phyloP scores from a whole-genome alignment of 2,329 filamentous ascomycete genomes.

The Fusarium hainanense region DNA sequence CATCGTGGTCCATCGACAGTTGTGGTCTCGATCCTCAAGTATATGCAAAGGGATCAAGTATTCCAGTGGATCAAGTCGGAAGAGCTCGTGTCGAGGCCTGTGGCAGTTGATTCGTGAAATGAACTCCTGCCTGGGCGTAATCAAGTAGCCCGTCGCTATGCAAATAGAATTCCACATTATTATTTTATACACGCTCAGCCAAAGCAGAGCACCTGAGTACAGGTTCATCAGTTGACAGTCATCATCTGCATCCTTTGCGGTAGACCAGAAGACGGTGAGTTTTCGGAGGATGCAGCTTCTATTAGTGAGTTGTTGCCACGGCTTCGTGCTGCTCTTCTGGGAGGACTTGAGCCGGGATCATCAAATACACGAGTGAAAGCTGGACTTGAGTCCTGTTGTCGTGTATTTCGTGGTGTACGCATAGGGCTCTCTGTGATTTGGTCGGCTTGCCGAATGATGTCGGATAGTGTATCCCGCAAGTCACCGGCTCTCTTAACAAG shows the following conservation, averaged over 20 bases:
- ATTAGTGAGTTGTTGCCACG: slow-evolving; percentile 66
- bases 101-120: slow-evolving; percentile 18
- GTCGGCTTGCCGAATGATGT: slow-evolving; percentile 69
- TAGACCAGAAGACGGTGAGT: slow-evolving; percentile 63
- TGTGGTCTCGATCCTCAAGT: slow-evolving; percentile 2
- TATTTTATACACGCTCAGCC: slow-evolving; percentile 48
- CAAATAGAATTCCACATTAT: slow-evolving; percentile 49
- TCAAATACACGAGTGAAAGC: slow-evolving; percentile 75
- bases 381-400: slow-evolving; percentile 67
- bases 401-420: slow-evolving; percentile 59
- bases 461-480: slow-evolving; percentile 68
- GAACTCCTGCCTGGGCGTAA: slow-evolving; percentile 27
- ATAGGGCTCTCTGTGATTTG: slow-evolving; percentile 67
- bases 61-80: slow-evolving; percentile 24
- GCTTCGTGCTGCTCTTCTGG: slow-evolving; percentile 62
- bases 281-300: slow-evolving; percentile 62
- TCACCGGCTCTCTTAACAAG: slow-evolving; percentile 71
- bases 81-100: slow-evolving; percentile 13
- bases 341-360: slow-evolving; percentile 67
- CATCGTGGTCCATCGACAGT: background rate
- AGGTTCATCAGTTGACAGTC: slow-evolving; percentile 64
- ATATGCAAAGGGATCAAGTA: slow-evolving; percentile 1
- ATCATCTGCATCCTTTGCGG: slow-evolving; percentile 70
- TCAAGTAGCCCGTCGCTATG: slow-evolving; percentile 51
- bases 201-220: slow-evolving; percentile 32